Evolutionary conservation across 805 yeast genomes (phyloP), one percentile per base, ranked within the genome.

Genomic region (Zygosaccharomyces siamensis): DNA sequence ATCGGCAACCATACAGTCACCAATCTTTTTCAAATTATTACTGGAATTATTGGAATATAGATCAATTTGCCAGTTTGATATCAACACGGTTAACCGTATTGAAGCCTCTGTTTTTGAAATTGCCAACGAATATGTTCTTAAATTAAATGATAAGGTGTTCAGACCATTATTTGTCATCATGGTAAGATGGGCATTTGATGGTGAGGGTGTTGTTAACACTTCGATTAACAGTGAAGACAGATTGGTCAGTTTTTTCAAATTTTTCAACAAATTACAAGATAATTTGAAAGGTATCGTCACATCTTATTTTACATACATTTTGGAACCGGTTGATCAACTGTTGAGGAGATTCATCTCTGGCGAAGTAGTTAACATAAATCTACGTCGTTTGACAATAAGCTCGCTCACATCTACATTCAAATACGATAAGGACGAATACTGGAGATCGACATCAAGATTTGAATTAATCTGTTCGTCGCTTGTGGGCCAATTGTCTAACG

Each of bases 121-220:
- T 63, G 90, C 86, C 18, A 80, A 92, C 55, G 73, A 73, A 21
- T 83, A 81, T 57, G 95, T 92, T 16, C 77, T 93, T 83, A 90
- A 92, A 68, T 77, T 93, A 69, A 93, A 93, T 64, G 99, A 93
- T 66, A 89, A 88, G 71, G 79, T 83, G 20, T 93, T 93, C 76
- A 80, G 97, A 63, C 99, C 99, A 16, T 72, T 88, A 62, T 93
- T 93, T 70, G 92, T 90, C 5, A 74, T 83, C 23, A 73, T 89
- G 58, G 89, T 86, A 10, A 80, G 89, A 64, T 93, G 99, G 99
- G 95, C 97, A 2, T 78, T 87, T 58, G 86, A 83, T 53, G 95
- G 89, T 49, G 95, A 84, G 66, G 89, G 86, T 38, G 77, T 78
- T 10, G 69, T 64, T 3, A 68, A 76, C 43, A 56, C 66, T 5